These are phyloP conservation scores for Monosporozyma yasuniensis DNA, from an alignment of 805 yeast species.

Conservation along the genomic window DNA sequence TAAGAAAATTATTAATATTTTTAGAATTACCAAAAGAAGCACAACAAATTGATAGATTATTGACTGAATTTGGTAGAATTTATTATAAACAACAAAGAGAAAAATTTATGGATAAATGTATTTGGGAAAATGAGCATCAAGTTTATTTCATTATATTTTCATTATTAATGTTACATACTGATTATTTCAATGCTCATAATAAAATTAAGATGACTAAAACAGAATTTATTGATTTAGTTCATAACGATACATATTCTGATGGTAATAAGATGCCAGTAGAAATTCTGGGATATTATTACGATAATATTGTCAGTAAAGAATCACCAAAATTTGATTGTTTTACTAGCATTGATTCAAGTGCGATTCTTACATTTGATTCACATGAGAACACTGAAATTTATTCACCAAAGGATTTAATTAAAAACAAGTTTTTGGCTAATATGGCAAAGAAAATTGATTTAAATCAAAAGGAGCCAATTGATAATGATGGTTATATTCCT, in stretches of 20 bases:
- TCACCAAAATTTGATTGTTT: conserved; percentile 31
- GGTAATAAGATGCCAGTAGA: conserved; percentile 32
- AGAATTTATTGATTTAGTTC: conserved; percentile 48
- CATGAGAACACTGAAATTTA: conserved; percentile 8
- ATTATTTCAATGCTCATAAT: conserved; percentile 58
- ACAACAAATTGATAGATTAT: conserved; percentile 65
- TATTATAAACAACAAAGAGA: conserved; percentile 34
- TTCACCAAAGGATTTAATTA: conserved; percentile 18
- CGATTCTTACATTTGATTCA: conserved; percentile 1
- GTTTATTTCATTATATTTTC: conserved; percentile 58
- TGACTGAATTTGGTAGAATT: conserved; percentile 46
- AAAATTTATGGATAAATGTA: conserved; percentile 5
- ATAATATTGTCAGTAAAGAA: conserved; percentile 54
- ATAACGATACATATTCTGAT: conserved; percentile 25
- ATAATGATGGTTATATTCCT: not conserved
- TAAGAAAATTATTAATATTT: conserved; percentile 49
- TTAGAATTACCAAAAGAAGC: conserved; percentile 61
- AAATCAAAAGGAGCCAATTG: not conserved
- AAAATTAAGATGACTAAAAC: conserved; percentile 55
- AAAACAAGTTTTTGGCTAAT: conserved; percentile 3
- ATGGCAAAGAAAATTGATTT: not conserved
- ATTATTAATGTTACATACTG: conserved; percentile 65
- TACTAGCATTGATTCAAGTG: not conserved
- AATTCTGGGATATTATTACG: conserved; percentile 49
- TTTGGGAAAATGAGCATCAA: conserved; percentile 38